These are phyloP conservation scores for Fusarium vanettenii DNA, from an alignment of 2,329 filamentous ascomycete species.

Conservation along the genomic window DNA sequence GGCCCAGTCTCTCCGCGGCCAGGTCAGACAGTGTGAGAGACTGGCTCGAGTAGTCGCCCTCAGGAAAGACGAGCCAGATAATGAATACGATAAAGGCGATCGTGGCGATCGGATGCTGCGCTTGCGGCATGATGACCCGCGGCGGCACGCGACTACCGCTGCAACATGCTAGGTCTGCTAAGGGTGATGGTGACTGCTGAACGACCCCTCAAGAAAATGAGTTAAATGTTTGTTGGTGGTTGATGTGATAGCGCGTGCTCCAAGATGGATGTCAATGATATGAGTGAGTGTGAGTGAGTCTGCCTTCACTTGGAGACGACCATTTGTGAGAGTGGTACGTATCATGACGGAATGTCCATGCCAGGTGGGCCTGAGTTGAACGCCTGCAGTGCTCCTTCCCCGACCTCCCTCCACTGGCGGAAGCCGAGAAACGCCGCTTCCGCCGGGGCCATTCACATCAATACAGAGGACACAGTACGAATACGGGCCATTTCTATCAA, in stretches of 20 bases:
- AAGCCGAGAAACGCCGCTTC: slow-evolving; percentile 37
- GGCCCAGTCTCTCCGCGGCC: slow-evolving; percentile 59
- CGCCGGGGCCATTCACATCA: slow-evolving; percentile 10
- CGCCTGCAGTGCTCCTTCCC: background rate
- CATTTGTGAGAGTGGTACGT: slow-evolving; percentile 19
- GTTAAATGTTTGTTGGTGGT: background rate
- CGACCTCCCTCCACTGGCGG: slow-evolving; percentile 2
- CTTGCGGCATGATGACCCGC: slow-evolving; percentile 57
- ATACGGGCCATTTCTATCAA: slow-evolving; percentile 21
- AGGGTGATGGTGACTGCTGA: slow-evolving; percentile 9
- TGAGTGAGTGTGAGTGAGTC: background rate
- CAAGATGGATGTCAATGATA: slow-evolving; percentile 12
- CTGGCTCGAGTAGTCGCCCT: slow-evolving; percentile 49
- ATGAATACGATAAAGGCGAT: slow-evolving; percentile 49
- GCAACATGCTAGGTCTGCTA: slow-evolving; percentile 37
- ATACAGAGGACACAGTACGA: slow-evolving; percentile 35
- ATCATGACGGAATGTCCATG: slow-evolving; percentile 34
- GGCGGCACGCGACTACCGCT: slow-evolving; percentile 33
- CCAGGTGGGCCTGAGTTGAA: slow-evolving; percentile 7
- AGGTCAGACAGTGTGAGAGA: slow-evolving; percentile 50
- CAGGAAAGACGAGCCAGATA: slow-evolving; percentile 54
- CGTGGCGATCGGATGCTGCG: slow-evolving; percentile 54
- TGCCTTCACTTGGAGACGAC: background rate
- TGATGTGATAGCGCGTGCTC: background rate
- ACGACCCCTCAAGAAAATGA: background rate